These are phyloP conservation scores for Paraphaeosphaeria minitans DNA, from an alignment of 2,329 filamentous ascomycete species.

Conservation along the genomic window DNA sequence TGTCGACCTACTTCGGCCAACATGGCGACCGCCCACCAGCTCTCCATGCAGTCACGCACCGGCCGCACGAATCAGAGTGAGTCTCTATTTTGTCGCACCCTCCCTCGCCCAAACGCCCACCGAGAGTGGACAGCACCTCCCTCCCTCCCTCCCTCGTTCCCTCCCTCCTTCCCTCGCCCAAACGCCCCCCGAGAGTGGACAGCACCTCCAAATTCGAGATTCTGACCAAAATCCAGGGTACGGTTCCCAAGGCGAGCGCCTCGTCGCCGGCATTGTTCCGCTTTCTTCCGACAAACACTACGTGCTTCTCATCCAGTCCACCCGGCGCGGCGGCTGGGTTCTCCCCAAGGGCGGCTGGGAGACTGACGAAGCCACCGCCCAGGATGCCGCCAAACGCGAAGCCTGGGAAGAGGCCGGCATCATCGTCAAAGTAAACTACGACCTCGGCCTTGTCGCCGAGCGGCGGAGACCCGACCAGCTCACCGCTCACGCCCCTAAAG, in stretches of 20 bases:
- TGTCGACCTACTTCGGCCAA: conserved; percentile 17
- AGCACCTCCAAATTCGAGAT: neutral
- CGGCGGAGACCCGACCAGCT: conserved; percentile 64
- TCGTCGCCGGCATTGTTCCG: conserved; percentile 93
- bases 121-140: neutral
- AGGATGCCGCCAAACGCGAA: conserved; percentile 83
- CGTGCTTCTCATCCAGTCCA: conserved; percentile 93
- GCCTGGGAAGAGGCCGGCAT: conserved; percentile 99
- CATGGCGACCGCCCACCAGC: conserved; percentile 54
- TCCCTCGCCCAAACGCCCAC: neutral
- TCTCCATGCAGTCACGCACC: conserved; percentile 68
- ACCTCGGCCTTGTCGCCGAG: conserved; percentile 86
- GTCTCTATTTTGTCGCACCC: conserved; percentile 47
- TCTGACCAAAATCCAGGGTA: conserved; percentile 68
- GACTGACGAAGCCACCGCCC: conserved; percentile 83
- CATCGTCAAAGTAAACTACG: conserved; percentile 78
- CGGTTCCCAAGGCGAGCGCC: conserved; percentile 85
- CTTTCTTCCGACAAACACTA: conserved; percentile 83
- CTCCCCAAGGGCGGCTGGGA: conserved; percentile 98
- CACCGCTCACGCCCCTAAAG: conserved; percentile 70
- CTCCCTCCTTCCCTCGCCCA: neutral
- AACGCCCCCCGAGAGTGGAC: neutral
- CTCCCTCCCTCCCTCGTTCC: too few relatives aligned
- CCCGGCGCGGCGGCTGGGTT: conserved; percentile 90
- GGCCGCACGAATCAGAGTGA: conserved; percentile 82